Conservation (phyloP, 495 filamentous ascomycete species). For the Ascobolus immersus region DNA sequence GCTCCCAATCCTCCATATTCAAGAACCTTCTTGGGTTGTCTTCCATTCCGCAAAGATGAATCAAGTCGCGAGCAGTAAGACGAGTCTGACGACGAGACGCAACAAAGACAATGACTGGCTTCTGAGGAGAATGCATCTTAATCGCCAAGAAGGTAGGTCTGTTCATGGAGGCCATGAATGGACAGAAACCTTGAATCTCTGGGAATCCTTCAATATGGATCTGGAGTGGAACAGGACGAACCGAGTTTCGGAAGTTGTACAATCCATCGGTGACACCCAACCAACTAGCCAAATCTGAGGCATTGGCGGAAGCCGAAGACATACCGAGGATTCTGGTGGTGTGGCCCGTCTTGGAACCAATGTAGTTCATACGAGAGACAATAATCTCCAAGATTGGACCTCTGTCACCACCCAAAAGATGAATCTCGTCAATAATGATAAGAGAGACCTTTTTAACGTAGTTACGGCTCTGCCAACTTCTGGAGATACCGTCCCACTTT, state of each 20-base stretch:
- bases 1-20: constrained; percentile 78
- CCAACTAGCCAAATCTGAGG: constrained; percentile 83
- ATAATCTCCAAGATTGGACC: constrained; percentile 98
- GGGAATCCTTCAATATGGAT: constrained; percentile 96
- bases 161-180: constrained; percentile 98
- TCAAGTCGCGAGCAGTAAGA: constrained; percentile 80
- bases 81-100: constrained; percentile 86
- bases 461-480: constrained; percentile 88
- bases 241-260: constrained; percentile 96
- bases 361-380: constrained; percentile 97
- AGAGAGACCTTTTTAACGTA: constrained; percentile 88
- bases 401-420: constrained; percentile 80
- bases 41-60: constrained; percentile 95
- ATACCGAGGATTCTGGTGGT: constrained; percentile 81
- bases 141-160: constrained; percentile 89
- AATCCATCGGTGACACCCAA: constrained; percentile 88
- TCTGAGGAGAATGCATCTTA: constrained; percentile 80
- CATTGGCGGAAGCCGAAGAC: constrained; percentile 96
- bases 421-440: constrained; percentile 97
- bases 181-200: constrained; percentile 81
- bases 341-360: constrained; percentile 72
- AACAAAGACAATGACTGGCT: constrained; percentile 96
- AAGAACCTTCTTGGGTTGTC: constrained; percentile 87
- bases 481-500: constrained; percentile 98
- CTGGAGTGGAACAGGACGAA: constrained; percentile 82